Evolutionary conservation across 352 stramenopile genomes (phyloP).

Genomic region (Phytophthora melonis): DNA sequence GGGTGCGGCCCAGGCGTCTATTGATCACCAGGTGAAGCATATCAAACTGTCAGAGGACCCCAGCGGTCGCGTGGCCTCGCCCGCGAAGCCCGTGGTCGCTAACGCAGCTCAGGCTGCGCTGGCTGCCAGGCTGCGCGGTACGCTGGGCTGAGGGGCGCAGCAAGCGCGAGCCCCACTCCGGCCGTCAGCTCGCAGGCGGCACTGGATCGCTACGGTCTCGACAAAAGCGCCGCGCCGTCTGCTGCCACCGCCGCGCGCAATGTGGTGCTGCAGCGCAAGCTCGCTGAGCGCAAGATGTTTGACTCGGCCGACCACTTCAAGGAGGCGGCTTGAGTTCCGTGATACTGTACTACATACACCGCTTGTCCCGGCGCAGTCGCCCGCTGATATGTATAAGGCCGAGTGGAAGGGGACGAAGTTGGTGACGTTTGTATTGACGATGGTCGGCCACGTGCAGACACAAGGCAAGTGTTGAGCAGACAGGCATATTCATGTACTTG

Average conservation of each 20-base stretch:
- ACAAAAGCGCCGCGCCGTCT: slow-evolving; percentile 32
- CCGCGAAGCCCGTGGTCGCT: slow-evolving; percentile 12
- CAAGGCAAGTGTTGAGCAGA: slow-evolving; percentile 12
- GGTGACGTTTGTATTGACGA: slow-evolving; percentile 25
- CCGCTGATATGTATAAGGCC: neutral
- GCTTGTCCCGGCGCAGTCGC: neutral
- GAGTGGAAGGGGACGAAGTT: slow-evolving; percentile 7
- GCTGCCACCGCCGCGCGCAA: slow-evolving; percentile 62
- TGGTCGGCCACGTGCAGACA: slow-evolving; percentile 1
- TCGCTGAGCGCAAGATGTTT: slow-evolving; percentile 79
- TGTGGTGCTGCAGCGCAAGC: slow-evolving; percentile 70
- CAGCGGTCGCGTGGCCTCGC: slow-evolving; percentile 38
- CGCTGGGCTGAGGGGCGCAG: slow-evolving; percentile 24
- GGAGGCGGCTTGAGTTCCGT: slow-evolving; percentile 43
- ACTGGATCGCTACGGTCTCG: slow-evolving; percentile 35
- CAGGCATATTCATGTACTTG: neutral
- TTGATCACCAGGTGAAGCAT: slow-evolving; percentile 79
- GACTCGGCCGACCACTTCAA: slow-evolving; percentile 86
- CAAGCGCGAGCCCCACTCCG: slow-evolving; percentile 5
- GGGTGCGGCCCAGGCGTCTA: slow-evolving; percentile 33
- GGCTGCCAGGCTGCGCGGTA: slow-evolving; percentile 31
- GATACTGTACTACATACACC: neutral
- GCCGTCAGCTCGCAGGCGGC: slow-evolving; percentile 16
- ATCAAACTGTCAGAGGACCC: slow-evolving; percentile 73
- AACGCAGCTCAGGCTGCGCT: slow-evolving; percentile 40